Evolutionary conservation across 306 rosid species (phyloP).

Genomic region (Sesbania bispinosa): DNA sequence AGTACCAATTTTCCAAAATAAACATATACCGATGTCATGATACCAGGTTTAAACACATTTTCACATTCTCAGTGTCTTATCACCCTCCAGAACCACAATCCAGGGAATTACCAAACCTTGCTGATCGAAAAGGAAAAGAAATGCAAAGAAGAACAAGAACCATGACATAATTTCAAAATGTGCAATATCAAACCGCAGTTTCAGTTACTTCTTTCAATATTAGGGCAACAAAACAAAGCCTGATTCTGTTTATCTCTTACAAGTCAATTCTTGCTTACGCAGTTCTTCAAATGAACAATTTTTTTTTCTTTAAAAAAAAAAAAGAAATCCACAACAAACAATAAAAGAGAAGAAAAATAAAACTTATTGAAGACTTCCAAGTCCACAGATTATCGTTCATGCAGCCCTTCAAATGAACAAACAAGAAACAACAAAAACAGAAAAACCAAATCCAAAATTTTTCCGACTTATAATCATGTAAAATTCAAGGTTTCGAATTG

Average conservation of each 20-base stretch:
- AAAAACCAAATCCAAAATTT: neutral
- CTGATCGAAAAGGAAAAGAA: neutral
- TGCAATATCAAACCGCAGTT: neutral
- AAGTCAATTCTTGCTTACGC: slow-evolving; percentile 13
- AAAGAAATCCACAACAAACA: slow-evolving; percentile 4
- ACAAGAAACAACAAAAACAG: slow-evolving; percentile 4
- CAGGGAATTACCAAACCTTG: slow-evolving; percentile 16
- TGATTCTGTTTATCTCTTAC: slow-evolving; percentile 3
- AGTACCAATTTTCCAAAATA: slow-evolving; percentile 24
- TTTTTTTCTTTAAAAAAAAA: too few species aligned
- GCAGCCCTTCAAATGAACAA: slow-evolving; percentile 17
- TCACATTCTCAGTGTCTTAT: slow-evolving; percentile 7
- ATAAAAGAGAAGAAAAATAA: neutral
- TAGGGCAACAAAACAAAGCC: slow-evolving; percentile 23
- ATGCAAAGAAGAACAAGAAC: slow-evolving; percentile 13
- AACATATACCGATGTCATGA: slow-evolving; percentile 19
- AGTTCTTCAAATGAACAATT: slow-evolving; percentile 18
- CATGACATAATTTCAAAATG: slow-evolving; percentile 2
- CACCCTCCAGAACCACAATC: slow-evolving; percentile 26
- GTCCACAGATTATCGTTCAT: neutral
- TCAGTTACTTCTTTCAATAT: slow-evolving; percentile 14
- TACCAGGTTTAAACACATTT: slow-evolving; percentile 19
- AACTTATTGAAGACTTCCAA: neutral
- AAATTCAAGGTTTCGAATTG: neutral
- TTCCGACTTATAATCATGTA: neutral